Conservation (phyloP, 257 asterid genomes). For the Salvia miltiorrhiza region DNA sequence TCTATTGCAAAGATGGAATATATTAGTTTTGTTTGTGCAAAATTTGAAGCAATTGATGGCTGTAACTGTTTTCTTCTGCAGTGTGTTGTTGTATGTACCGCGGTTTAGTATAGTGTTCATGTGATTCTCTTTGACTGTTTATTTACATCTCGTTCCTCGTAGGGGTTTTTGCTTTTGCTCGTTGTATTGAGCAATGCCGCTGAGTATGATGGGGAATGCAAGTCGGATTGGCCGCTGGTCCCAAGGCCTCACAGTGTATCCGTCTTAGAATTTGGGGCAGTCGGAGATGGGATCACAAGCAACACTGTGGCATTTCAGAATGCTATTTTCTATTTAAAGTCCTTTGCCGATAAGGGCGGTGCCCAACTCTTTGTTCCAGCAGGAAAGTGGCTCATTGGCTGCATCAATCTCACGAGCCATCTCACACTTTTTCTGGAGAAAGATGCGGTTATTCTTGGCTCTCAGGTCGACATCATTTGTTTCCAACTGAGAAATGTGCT, state of each 20-base stretch:
- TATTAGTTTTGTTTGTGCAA: background rate
- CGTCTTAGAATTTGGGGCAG: slow-evolving; percentile 82
- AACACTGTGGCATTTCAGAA: slow-evolving; percentile 88
- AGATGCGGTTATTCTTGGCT: slow-evolving; percentile 74
- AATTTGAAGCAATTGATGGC: background rate
- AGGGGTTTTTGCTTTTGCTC: slow-evolving; percentile 62
- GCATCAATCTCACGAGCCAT: slow-evolving; percentile 81
- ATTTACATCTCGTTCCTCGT: slow-evolving; percentile 10
- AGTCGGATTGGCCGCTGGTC: slow-evolving; percentile 46
- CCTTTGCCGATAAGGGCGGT: slow-evolving; percentile 88
- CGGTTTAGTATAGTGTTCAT: background rate
- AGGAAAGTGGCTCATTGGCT: slow-evolving; percentile 74
- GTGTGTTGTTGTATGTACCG: too few species aligned
- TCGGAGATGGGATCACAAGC: slow-evolving; percentile 80
- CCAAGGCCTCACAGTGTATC: slow-evolving; percentile 97
- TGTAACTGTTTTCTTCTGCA: background rate
- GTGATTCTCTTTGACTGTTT: slow-evolving; percentile 12
- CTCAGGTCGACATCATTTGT: slow-evolving; percentile 44
- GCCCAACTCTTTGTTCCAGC: slow-evolving; percentile 85
- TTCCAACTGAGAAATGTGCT: background rate
- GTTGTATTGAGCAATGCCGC: slow-evolving; percentile 31
- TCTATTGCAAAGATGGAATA: background rate
- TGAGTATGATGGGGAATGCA: slow-evolving; percentile 58
- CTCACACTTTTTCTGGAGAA: slow-evolving; percentile 76
- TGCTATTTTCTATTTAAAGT: slow-evolving; percentile 85